A percentile compares a stretch with the other conserved stretches of the same genome.
Evolutionary conservation across 2,329 filamentous ascomycete genomes (phyloP).

Genomic region (Fusarium bactridioides): DNA sequence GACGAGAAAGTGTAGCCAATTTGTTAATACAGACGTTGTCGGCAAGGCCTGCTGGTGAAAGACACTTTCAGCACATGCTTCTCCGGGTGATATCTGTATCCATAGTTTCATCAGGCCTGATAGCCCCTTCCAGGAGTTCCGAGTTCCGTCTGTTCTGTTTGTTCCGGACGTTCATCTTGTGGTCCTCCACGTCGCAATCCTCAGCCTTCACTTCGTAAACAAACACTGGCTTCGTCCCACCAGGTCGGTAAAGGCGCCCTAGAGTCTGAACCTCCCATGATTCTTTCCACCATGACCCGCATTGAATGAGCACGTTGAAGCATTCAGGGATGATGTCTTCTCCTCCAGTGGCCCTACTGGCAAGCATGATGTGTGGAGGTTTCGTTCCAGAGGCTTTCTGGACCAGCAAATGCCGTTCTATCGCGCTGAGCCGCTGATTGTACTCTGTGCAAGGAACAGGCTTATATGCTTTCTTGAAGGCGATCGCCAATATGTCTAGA

Average conservation of each 20-base stretch:
- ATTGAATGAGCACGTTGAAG: too few species aligned
- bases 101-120: not conserved
- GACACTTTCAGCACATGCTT: too few species aligned
- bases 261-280: not conserved
- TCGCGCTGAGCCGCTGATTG: not conserved
- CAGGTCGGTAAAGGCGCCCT: not conserved
- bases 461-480: not conserved
- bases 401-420: not conserved
- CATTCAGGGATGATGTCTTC: too few species aligned
- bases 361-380: not conserved
- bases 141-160: not conserved
- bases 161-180: not conserved
- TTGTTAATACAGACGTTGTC: too few species aligned
- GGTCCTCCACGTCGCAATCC: not conserved
- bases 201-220: not conserved
- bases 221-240: not conserved
- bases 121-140: not conserved
- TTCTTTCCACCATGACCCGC: too few species aligned
- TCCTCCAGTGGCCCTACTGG: too few species aligned
- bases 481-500: not conserved
- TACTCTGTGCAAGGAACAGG: not conserved
- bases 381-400: rapidly evolving
- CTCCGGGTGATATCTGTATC: not conserved
- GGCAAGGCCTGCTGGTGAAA: too few species aligned
- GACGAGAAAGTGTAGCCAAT: too few species aligned